Evolutionary conservation across 108 stramenopile species (phyloP), one percentile per base, ranked within the genome.

Genomic region (Cyclostephanos tholiformis): DNA sequence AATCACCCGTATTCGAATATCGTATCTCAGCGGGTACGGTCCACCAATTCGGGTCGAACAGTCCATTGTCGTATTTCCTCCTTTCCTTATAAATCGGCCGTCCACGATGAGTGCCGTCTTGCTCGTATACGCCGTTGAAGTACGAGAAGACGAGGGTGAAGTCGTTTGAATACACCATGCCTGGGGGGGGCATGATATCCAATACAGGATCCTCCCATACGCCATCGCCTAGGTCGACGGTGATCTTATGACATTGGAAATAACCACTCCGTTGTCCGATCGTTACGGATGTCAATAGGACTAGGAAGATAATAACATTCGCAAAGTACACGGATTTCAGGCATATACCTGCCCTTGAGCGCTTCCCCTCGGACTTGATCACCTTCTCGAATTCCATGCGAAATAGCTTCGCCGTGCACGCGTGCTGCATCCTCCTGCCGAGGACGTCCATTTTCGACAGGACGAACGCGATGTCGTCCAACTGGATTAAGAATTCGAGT

Each of bases 71-170:
- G 27, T 14, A 58, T 13, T 58, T 58, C 27, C 29, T 58, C 57
- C 16, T 26, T 30, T 58, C 57, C 57, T 26, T 58, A 30, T 58
- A 58, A 3, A 58, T 13, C 25, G 57, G 57, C 16, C 57, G 29
- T 5, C 57, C 57, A 11, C 16, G 16, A 30, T 30, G 16, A 2
- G 57, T 58, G 0, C 57, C 57, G 29, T 58, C 29, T 13, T 58
- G 25, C 27, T 29, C 11, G 29, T 58, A 58, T 2, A 58, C 57
- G 16, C 57, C 57, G 29, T 58, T 58, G 29, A 58, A 58, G 27
- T 58, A 58, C 27, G 57, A 58, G 57, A 29, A 58, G 25, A 58
- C 29, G 57, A 58, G 57, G 16, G 27, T 58, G 27, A 32, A 29
- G 8, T 29, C 5, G 11, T 17, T 32, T n/a, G n/a, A n/a, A 3